These are phyloP conservation scores for Xerocomus nothofagi DNA, from an alignment of 1,284 basidiomycete species.

Conservation along the genomic window DNA sequence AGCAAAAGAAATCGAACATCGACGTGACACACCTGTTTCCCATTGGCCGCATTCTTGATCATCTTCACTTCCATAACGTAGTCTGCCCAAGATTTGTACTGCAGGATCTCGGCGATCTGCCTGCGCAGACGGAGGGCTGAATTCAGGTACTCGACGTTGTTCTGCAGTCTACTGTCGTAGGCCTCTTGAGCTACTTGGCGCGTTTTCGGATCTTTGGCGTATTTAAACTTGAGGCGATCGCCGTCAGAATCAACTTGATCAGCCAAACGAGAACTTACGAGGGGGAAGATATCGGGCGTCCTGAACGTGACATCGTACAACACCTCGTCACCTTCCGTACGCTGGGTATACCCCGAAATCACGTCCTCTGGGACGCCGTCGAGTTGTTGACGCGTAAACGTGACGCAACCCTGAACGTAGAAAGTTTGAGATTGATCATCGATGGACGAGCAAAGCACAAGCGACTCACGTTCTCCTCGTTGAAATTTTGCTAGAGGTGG, in stretches of 20 bases:
- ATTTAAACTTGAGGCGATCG: slow-evolving; percentile 60
- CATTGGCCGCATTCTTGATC: slow-evolving; percentile 61
- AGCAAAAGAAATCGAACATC: not conserved
- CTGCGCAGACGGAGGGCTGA: slow-evolving; percentile 68
- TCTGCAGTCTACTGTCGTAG: slow-evolving; percentile 62
- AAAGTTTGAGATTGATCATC: not conserved
- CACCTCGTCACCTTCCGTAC: slow-evolving; percentile 53
- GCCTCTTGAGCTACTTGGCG: slow-evolving; percentile 64
- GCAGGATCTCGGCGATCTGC: slow-evolving; percentile 63
- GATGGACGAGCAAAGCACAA: not conserved
- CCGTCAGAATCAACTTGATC: not conserved
- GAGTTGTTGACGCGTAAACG: slow-evolving; percentile 71
- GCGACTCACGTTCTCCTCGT: slow-evolving; percentile 71
- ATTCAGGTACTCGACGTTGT: slow-evolving; percentile 69
- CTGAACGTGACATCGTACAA: slow-evolving; percentile 58
- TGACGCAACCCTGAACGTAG: slow-evolving; percentile 51
- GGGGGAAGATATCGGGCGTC: slow-evolving; percentile 72
- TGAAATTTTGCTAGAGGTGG: slow-evolving; percentile 88
- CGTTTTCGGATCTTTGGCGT: slow-evolving; percentile 66
- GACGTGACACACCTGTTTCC: slow-evolving; percentile 46
- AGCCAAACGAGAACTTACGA: slow-evolving; percentile 46
- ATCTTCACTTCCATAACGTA: slow-evolving; percentile 82
- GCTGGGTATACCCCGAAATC: slow-evolving; percentile 70
- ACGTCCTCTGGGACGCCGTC: slow-evolving; percentile 78
- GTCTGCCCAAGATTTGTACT: slow-evolving; percentile 80